Conservation (phyloP, 805 yeast species). For the Candida tallmaniae region DNA sequence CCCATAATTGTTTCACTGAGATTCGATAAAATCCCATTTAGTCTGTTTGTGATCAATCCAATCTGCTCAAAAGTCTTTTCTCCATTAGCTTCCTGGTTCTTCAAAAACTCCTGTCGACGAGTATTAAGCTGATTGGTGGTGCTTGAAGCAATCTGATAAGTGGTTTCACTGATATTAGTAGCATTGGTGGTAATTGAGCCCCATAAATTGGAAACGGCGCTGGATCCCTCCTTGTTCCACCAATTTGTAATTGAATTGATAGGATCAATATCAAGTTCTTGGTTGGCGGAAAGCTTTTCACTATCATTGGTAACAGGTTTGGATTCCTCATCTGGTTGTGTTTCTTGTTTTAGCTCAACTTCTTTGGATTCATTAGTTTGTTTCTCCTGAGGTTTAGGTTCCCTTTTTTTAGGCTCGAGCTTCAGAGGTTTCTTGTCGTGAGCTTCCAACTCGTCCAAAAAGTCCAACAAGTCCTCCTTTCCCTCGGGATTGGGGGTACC, state of each 20-base stretch:
- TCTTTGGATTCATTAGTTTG: slow-evolving; percentile 9
- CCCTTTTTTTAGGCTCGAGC: slow-evolving; percentile 30
- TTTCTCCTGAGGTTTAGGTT: slow-evolving; percentile 4
- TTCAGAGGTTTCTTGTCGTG: slow-evolving; percentile 42
- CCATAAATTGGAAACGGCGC: slow-evolving; percentile 64
- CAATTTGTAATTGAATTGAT: slow-evolving; percentile 62
- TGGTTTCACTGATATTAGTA: slow-evolving; percentile 44
- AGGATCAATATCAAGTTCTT: slow-evolving; percentile 46
- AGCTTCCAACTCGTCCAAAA: slow-evolving; percentile 66
- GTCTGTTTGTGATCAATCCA: slow-evolving; percentile 20
- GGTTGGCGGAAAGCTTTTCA: slow-evolving; percentile 5
- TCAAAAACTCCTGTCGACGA: slow-evolving; percentile 33
- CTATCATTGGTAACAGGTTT: not conserved
- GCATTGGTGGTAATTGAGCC: slow-evolving; percentile 57
- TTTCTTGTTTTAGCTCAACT: not conserved
- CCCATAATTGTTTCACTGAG: slow-evolving; percentile 46
- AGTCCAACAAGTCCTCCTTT: slow-evolving; percentile 51
- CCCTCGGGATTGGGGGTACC: slow-evolving; percentile 29
- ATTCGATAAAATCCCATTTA: slow-evolving; percentile 28
- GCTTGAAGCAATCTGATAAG: slow-evolving; percentile 45
- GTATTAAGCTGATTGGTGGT: slow-evolving; percentile 39
- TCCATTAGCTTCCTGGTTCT: slow-evolving; percentile 14
- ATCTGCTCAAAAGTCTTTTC: slow-evolving; percentile 22
- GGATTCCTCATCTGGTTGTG: slow-evolving; percentile 1
- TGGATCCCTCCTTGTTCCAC: slow-evolving; percentile 72